A percentile compares a stretch with the other conserved stretches of the same genome.
phyloP scores from a whole-genome alignment of 768 basidiomycete genomes.

The Suillus ampliporus region DNA sequence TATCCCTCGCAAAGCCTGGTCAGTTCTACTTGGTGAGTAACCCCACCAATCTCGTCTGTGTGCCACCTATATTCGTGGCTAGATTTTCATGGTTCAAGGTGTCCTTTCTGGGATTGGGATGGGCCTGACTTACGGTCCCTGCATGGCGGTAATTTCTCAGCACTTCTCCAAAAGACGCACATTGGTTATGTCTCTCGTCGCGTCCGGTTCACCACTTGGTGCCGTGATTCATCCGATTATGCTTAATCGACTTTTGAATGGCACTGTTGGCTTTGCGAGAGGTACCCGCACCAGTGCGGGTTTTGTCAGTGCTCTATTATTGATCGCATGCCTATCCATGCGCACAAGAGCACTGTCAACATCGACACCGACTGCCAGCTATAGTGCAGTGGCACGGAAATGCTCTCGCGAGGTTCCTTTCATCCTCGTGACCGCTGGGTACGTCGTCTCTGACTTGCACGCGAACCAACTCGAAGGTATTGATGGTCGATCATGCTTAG shows the following conservation, averaged over 20 bases:
- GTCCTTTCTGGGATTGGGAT: slow-evolving; percentile 46
- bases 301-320: slow-evolving; percentile 42
- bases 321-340: slow-evolving; percentile 45
- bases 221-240: slow-evolving; percentile 66
- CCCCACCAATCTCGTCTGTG: neutral
- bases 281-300: slow-evolving; percentile 47
- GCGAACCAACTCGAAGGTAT: neutral
- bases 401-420: slow-evolving; percentile 31
- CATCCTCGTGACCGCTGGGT: slow-evolving; percentile 33
- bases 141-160: slow-evolving; percentile 48
- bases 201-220: slow-evolving; percentile 58
- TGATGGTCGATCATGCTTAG: slow-evolving; percentile 20
- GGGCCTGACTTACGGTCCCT: slow-evolving; percentile 52
- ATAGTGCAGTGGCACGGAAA: slow-evolving; percentile 26
- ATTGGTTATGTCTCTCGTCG: slow-evolving; percentile 49
- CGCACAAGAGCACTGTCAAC: slow-evolving; percentile 38
- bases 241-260: slow-evolving; percentile 53
- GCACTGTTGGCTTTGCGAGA: slow-evolving; percentile 50
- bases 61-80: neutral
- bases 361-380: slow-evolving; percentile 11
- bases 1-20: slow-evolving; percentile 43
- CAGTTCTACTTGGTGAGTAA: slow-evolving; percentile 43
- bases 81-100: slow-evolving; percentile 53
- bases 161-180: slow-evolving; percentile 49
- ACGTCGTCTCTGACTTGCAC: neutral